A percentile compares a stretch with the other conserved stretches of the same genome.
Evolutionary conservation across 2,329 filamentous ascomycete genomes (phyloP).

Genomic region (Penicillium polonicum): DNA sequence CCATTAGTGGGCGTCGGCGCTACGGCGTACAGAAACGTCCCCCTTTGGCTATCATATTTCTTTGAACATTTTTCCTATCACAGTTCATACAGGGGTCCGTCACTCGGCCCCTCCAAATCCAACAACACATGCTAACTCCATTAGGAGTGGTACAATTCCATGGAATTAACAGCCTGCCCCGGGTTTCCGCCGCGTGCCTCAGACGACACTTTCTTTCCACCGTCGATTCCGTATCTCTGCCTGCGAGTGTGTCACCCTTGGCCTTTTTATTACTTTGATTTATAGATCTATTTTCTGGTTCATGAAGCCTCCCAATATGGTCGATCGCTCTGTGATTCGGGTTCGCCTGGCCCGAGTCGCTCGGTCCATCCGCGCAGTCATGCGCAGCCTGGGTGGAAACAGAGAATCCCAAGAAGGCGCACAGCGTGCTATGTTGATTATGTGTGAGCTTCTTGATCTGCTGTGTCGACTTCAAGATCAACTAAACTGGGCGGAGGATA

Average conservation of each 20-base stretch:
- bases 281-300: not conserved
- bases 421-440: constrained; percentile 20
- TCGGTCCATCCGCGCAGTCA: constrained; percentile 21
- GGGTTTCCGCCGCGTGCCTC: not conserved
- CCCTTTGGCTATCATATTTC: not conserved
- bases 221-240: no score
- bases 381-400: constrained; percentile 23
- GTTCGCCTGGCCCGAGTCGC: constrained; percentile 18
- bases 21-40: not conserved
- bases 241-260: no score
- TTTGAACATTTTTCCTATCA: not conserved
- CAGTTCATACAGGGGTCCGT: not conserved
- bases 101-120: not conserved
- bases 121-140: not conserved
- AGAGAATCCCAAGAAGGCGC: constrained; percentile 28
- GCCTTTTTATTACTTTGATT: not conserved
- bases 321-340: constrained; percentile 11
- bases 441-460: constrained; percentile 27
- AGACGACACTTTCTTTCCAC: not conserved
- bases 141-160: not conserved
- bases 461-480: constrained; percentile 27
- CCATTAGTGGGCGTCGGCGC: not conserved
- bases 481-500: constrained; percentile 24
- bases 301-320: constrained; percentile 8
- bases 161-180: not conserved